These are phyloP conservation scores for Trypanosoma congolense DNA, from an alignment of 208 protist genomes.

Conservation along the genomic window DNA sequence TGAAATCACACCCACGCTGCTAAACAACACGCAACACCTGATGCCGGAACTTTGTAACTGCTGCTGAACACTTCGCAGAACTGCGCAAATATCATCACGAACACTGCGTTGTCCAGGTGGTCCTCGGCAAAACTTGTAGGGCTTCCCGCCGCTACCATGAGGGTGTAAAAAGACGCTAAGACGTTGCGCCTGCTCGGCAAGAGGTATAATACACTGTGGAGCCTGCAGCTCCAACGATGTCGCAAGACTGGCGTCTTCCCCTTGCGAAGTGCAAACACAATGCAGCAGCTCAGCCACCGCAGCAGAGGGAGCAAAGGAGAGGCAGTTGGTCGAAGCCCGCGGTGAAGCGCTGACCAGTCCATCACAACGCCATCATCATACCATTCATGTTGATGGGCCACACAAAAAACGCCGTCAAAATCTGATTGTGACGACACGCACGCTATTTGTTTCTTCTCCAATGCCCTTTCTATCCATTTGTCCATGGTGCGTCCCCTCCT, in stretches of 20 bases:
- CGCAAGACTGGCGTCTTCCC: slow-evolving; percentile 9
- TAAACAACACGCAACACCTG: slow-evolving; percentile 35
- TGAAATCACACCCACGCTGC: slow-evolving; percentile 38
- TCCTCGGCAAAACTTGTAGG: slow-evolving; percentile 48
- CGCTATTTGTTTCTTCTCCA: slow-evolving; percentile 23
- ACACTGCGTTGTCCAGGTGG: slow-evolving; percentile 42
- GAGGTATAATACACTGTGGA: slow-evolving; percentile 46
- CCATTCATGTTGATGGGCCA: slow-evolving; percentile 40
- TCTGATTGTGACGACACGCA: slow-evolving; percentile 10
- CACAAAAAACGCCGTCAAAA: slow-evolving; percentile 32
- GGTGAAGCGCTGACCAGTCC: slow-evolving; percentile 58
- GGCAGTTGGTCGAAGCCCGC: slow-evolving; percentile 18
- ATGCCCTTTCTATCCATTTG: slow-evolving; percentile 28
- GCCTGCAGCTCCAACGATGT: slow-evolving; percentile 45
- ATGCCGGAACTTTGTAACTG: slow-evolving; percentile 34
- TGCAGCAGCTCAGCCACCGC: slow-evolving; percentile 6
- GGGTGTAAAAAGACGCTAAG: slow-evolving; percentile 38
- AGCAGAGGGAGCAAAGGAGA: slow-evolving; percentile 2
- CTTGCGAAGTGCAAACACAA: slow-evolving; percentile 1
- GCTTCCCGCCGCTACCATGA: not conserved
- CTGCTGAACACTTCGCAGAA: slow-evolving; percentile 30
- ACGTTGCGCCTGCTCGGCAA: slow-evolving; percentile 42
- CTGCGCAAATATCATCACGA: slow-evolving; percentile 34
- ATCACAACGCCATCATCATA: slow-evolving; percentile 62
- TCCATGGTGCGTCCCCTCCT: slow-evolving; percentile 27